Conservation (phyloP, 495 filamentous ascomycete genomes). For the Immersiella caudata region DNA sequence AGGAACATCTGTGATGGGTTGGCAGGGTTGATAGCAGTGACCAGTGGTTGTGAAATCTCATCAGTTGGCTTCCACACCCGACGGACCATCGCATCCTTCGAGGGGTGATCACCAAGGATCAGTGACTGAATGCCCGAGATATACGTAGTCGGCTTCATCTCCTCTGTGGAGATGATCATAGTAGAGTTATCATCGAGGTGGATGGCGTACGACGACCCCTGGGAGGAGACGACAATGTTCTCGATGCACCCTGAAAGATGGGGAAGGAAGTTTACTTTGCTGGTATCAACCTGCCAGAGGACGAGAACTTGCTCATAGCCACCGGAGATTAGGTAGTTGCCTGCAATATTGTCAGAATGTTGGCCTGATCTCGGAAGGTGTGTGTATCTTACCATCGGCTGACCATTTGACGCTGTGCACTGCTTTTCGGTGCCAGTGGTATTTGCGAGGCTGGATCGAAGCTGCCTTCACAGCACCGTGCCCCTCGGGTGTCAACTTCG, state of each 20-base stretch:
- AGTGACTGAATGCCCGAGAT: slow-evolving; percentile 79
- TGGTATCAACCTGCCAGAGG: slow-evolving; percentile 93
- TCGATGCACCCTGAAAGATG: slow-evolving; percentile 84
- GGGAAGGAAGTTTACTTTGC: slow-evolving; percentile 75
- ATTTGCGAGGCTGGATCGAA: slow-evolving; percentile 52
- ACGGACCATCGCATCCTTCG: slow-evolving; percentile 46
- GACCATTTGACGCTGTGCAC: slow-evolving; percentile 87
- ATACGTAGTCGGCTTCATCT: slow-evolving; percentile 76
- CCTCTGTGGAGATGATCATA: slow-evolving; percentile 85
- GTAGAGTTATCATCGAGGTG: slow-evolving; percentile 87
- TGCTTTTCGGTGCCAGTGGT: slow-evolving; percentile 90
- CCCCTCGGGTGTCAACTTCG: slow-evolving; percentile 48
- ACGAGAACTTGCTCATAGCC: slow-evolving; percentile 88
- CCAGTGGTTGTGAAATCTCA: slow-evolving; percentile 36
- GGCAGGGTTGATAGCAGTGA: slow-evolving; percentile 41
- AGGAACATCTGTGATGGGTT: slow-evolving; percentile 47
- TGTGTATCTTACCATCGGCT: slow-evolving; percentile 70
- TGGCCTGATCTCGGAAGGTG: background rate
- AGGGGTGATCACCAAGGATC: slow-evolving; percentile 41
- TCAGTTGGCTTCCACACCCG: slow-evolving; percentile 43
- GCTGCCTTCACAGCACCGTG: slow-evolving; percentile 34
- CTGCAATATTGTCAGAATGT: slow-evolving; percentile 48
- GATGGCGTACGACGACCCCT: slow-evolving; percentile 76
- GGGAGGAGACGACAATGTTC: slow-evolving; percentile 77
- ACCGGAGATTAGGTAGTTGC: slow-evolving; percentile 95